Percentiles rank a stretch among this genome's conserved stretches.
phyloP scores from a whole-genome alignment of 1,284 basidiomycete genomes.

The Fomitopsis schrenkii region DNA sequence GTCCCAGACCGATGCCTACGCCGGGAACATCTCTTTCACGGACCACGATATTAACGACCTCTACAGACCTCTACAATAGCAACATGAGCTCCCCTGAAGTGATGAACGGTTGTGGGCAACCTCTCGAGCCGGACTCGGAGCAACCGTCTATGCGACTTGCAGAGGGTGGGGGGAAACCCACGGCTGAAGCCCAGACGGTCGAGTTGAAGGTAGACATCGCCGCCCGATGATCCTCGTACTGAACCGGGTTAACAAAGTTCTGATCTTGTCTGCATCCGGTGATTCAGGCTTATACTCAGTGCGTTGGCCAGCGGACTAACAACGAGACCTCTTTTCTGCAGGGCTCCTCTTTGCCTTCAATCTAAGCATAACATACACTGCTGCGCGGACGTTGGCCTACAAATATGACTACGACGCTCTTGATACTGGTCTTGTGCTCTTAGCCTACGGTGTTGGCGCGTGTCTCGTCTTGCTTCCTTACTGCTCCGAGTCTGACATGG shows the following conservation, averaged over 20 bases:
- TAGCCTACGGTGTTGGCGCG: slow-evolving; percentile 68
- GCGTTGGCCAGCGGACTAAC: too few species aligned
- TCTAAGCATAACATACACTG: slow-evolving; percentile 71
- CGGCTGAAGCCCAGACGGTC: background rate
- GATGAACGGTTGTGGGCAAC: too few species aligned
- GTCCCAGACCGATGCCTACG: too few species aligned
- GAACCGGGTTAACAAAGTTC: slow-evolving; percentile 59
- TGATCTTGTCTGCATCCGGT: slow-evolving; percentile 71
- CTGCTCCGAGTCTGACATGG: background rate
- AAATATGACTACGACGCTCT: slow-evolving; percentile 70
- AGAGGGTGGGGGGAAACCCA: background rate
- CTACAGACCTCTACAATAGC: too few species aligned
- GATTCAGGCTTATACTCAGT: slow-evolving; percentile 13
- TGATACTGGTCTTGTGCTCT: slow-evolving; percentile 70
- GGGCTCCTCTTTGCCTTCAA: slow-evolving; percentile 51
- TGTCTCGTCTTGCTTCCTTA: background rate
- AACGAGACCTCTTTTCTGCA: background rate
- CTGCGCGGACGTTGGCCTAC: slow-evolving; percentile 59
- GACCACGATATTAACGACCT: too few species aligned
- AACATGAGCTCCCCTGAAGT: too few species aligned
- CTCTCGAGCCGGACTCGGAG: too few species aligned
- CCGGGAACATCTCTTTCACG: too few species aligned
- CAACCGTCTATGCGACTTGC: too few species aligned
- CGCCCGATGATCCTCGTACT: slow-evolving; percentile 57
- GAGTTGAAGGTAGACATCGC: slow-evolving; percentile 43